Base-by-base conservation (phyloP, 768 basidiomycete species). In the Tricholoma flavovirens region DNA sequence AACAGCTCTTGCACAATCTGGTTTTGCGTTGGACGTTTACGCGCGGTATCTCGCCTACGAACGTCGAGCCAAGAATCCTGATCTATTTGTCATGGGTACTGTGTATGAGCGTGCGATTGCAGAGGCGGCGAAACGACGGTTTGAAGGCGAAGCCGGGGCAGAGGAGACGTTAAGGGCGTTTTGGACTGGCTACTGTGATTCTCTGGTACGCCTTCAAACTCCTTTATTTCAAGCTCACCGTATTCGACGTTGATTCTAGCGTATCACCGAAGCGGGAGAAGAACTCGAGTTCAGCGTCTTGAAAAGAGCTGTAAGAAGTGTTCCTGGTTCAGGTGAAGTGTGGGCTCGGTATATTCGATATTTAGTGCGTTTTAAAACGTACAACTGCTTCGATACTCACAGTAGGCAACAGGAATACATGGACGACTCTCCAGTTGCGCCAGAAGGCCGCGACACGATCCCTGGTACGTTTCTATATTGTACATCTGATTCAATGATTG, bases 271-370 rank as follows among this genome's bases (percentile, higher is more conserved):
- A 14, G 73, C 65, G 1, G 78, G 74, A 11, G 69, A 70, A 30
- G 75, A 75, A 1, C 66, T 66, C 9, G 76, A 86, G 60, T 57
- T 73, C 29, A 61, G 63, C n/a, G 66, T 75, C 14, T 74, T 82
- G 26, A 72, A 69, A 56, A 75, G 90, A 40, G 90, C 89, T 10
- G 66, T 82, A 9, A 78, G 88, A 56, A 91, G 90, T 64, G 83
- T 85, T 0, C 90, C 91, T 38, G 80, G 76, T 15, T 88, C 80
- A 32, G 91, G 91, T 17, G 87, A 89, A 62, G 72, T 90, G 14
- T 90, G 88, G 86, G 84, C 88, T 5, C 77, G 83, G 40, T 90
- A 89, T 66, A 83, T 93, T 11, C 83, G 88, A 36, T 80, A 81
- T 60, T 63, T 88, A 70, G 91, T 88, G 54, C 59, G 79, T 64